Evolutionary conservation across 768 basidiomycete genomes (phyloP), one percentile per base, ranked within the genome.

Genomic region (Lentinus tigrinus): DNA sequence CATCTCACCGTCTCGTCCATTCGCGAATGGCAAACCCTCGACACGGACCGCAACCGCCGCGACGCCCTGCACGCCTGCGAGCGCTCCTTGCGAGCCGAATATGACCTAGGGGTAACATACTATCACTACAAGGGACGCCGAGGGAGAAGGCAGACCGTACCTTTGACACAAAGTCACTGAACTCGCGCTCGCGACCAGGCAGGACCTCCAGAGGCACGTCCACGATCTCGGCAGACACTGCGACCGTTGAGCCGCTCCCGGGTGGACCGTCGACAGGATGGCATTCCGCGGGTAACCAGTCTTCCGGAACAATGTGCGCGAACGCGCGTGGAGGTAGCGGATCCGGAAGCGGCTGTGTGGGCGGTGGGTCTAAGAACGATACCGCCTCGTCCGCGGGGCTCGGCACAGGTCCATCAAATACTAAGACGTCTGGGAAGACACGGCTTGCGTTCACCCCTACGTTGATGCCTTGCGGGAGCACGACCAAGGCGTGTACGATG

Each of bases 161-260:
- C 85, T 94, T 93, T 62, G 79, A 73, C 16, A 93, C 82, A 59
- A 94, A 94, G 53, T 78, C 77, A 58, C 87, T 84, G 61, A 94
- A 92, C 65, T 88, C 82, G 60, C 79, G 83, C 69, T 91, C 81
- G 42, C 92, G 80, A 6, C 91, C 90, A 0, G 91, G 89, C 0
- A 94, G 74, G 10, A 93, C 88, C 56, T 91, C 74, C 28, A 94
- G 72, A 13, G 91, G 90, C 11, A 91, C 85, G 63, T 93, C 88
- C 2, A 80, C 77, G 47, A 93, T 80, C 62, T 78, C 78, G 8
- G 92, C 89, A 0, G 80, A 78, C 11, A 94, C 82, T 0, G 74
- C 73, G 61, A 85, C 85, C 3, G 77, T 73, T 1, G 82, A 76
- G 4, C 85, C 88, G 19, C 81, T 80, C 49, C 75, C 80, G 27